Percentiles rank a stretch among this genome's conserved stretches.
phyloP scores from a whole-genome alignment of 2,329 filamentous ascomycete species.

The Fusarium proliferatum region DNA sequence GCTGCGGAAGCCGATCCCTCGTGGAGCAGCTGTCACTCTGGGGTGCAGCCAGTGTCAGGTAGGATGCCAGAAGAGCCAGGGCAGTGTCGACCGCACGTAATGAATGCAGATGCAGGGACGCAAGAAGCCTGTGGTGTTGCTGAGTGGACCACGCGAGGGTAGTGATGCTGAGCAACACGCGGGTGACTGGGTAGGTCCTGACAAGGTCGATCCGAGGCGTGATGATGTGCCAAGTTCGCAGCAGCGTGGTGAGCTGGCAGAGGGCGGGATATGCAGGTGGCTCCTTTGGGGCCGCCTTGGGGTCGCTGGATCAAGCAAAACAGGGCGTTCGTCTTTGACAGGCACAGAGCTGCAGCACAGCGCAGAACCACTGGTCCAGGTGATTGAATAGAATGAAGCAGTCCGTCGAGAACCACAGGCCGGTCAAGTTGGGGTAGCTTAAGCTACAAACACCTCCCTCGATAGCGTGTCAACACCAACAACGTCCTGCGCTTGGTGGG shows the following conservation, averaged over 20 bases:
- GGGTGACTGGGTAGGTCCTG: conserved; percentile 36
- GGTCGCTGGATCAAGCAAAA: conserved; percentile 42
- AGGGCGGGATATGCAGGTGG: conserved; percentile 49
- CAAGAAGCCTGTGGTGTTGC: conserved; percentile 34
- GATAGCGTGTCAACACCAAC: conserved; percentile 29
- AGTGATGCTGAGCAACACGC: conserved; percentile 28
- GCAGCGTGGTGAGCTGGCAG: conserved; percentile 48
- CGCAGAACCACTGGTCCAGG: conserved; percentile 35
- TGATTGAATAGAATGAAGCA: conserved; percentile 23
- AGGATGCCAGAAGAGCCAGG: conserved; percentile 32
- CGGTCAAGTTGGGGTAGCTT: conserved; percentile 19
- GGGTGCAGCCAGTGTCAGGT: conserved; percentile 40
- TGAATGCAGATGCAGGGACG: conserved; percentile 45
- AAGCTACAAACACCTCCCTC: conserved; percentile 18
- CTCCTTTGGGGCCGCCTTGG: conserved; percentile 47
- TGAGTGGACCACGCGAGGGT: conserved; percentile 37
- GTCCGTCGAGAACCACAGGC: conserved; percentile 26
- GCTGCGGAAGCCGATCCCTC: conserved; percentile 43
- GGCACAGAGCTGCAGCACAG: conserved; percentile 43
- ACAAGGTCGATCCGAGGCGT: conserved; percentile 45
- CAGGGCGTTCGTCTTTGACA: conserved; percentile 36
- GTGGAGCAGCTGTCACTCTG: conserved; percentile 41
- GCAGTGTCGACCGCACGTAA: conserved; percentile 37
- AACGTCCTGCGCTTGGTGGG: conserved; percentile 37
- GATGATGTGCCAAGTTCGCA: conserved; percentile 45